A percentile compares a stretch with the other conserved stretches of the same genome.
These are phyloP conservation scores for Amphibolis antarctica DNA, from an alignment of 106 monocot species.

Conservation along the genomic window DNA sequence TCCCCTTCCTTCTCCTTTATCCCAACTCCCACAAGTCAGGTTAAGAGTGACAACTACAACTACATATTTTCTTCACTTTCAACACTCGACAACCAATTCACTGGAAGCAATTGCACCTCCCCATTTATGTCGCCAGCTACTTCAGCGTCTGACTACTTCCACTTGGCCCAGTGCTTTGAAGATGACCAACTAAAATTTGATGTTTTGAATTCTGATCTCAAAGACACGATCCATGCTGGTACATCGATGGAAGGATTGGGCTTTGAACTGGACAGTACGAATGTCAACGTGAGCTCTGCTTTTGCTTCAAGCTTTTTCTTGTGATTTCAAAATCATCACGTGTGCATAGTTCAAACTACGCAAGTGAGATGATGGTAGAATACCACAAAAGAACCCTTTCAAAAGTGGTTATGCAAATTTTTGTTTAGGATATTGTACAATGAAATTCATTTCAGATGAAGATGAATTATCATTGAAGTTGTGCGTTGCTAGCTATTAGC, in stretches of 20 bases:
- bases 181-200: background rate
- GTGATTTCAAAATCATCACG: no score
- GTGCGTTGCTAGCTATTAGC: no score
- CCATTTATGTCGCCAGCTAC: conserved; percentile 25
- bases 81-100: conserved; percentile 5
- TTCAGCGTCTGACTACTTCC: conserved; percentile 28
- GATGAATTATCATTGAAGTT: no score
- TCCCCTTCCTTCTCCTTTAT: conserved; percentile 21
- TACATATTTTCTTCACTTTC: conserved; percentile 17
- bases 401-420: no score
- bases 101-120: conserved; percentile 2
- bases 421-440: no score
- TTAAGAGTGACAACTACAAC: conserved; percentile 10
- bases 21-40: conserved; percentile 9
- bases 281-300: background rate
- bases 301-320: conserved; percentile 7
- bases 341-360: no score
- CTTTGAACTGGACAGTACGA: background rate
- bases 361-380: no score
- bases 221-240: conserved; percentile 17
- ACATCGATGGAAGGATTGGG: conserved; percentile 16
- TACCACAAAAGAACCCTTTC: no score
- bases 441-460: no score
- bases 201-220: conserved; percentile 16
- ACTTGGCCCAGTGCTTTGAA: conserved; percentile 13